Evolutionary conservation across 2,329 filamentous ascomycete genomes (phyloP), one percentile per base, ranked within the genome.

Genomic region (Fusarium euwallaceae): DNA sequence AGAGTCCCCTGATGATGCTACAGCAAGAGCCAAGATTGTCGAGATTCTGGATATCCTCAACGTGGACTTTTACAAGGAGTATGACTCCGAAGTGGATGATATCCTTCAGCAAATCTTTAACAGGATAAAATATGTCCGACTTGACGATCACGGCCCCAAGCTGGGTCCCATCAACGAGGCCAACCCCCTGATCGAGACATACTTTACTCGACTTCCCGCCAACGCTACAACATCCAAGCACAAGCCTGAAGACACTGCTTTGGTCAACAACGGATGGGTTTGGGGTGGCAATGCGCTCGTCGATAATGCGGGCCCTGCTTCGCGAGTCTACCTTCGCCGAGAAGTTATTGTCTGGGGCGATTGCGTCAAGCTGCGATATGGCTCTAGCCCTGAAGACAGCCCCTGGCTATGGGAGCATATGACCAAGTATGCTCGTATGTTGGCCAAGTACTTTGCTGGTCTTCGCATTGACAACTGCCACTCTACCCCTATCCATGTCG

Each of bases 331-430:
- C 80, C 89, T 99, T n/a, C 91, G 95, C 62, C 91, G 97, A 76
- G 95, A 99, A 83, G 95, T 99, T 70, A 98, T 99, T 76, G 94
- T 98, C 34, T 99, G 97, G 97, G 95, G 96, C 16, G 97, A 99
- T 81, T 99, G 97, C 81, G 97, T 98, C 72, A 99, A 99, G 86
- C 88, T 99, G 63, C 92, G 97, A 20, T 99, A 98, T 80, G 97
- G 97, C 37, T 88, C 86, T 29, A 88, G 91, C 0, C 93, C 93
- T 0, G 85, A 95, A 63, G 97, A 98, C 81, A 98, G 93, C 78
- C 96, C 97, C 0, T 99, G 92, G 86, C 87, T 99, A 10, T 99
- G 97, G 97, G 92, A 98, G 10, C 94, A 94, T 81, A 99, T 99
- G 95, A 94, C 94, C 41, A 91, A 93, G 77, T 99, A 99, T 81